These are phyloP conservation scores for Globisporangium paroecandrum DNA, from an alignment of 352 stramenopile species.

Conservation along the genomic window DNA sequence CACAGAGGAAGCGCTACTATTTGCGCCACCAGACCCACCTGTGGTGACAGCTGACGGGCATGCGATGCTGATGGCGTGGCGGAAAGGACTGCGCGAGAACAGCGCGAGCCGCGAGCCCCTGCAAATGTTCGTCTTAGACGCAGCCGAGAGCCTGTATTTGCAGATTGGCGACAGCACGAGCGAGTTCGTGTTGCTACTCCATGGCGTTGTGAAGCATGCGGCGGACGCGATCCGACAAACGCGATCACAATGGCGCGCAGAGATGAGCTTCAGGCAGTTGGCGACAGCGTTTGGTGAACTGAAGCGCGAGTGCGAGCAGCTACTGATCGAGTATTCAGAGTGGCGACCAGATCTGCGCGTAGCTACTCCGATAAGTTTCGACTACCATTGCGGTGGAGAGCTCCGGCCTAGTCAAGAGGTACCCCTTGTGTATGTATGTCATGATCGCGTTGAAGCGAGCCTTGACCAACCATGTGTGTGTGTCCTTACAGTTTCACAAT, in stretches of 20 bases:
- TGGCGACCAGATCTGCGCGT: slow-evolving; percentile 5
- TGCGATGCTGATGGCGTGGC: slow-evolving; percentile 42
- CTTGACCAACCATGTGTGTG: not conserved
- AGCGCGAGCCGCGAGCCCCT: slow-evolving; percentile 17
- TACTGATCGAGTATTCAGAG: not conserved
- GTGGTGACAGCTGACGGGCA: slow-evolving; percentile 56
- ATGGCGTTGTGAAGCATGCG: slow-evolving; percentile 24
- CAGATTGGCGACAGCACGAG: slow-evolving; percentile 52
- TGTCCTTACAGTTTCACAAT: slow-evolving; percentile 27
- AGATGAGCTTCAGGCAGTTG: slow-evolving; percentile 15
- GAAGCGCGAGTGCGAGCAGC: slow-evolving; percentile 27
- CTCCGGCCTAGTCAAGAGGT: slow-evolving; percentile 23
- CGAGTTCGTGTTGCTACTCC: slow-evolving; percentile 58
- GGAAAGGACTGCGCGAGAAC: slow-evolving; percentile 22
- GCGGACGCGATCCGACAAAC: slow-evolving; percentile 8
- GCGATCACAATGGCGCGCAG: not conserved
- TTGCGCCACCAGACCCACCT: slow-evolving; percentile 51
- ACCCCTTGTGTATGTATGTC: not conserved
- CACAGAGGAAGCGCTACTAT: slow-evolving; percentile 51
- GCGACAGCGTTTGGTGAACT: slow-evolving; percentile 38
- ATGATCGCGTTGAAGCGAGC: not conserved
- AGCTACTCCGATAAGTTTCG: not conserved
- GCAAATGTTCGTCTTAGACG: slow-evolving; percentile 42
- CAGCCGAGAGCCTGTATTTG: slow-evolving; percentile 43
- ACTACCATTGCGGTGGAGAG: not conserved